Evolutionary conservation across 129 eudicot genomes (phyloP).

Genomic region (Tanacetum coccineum): DNA sequence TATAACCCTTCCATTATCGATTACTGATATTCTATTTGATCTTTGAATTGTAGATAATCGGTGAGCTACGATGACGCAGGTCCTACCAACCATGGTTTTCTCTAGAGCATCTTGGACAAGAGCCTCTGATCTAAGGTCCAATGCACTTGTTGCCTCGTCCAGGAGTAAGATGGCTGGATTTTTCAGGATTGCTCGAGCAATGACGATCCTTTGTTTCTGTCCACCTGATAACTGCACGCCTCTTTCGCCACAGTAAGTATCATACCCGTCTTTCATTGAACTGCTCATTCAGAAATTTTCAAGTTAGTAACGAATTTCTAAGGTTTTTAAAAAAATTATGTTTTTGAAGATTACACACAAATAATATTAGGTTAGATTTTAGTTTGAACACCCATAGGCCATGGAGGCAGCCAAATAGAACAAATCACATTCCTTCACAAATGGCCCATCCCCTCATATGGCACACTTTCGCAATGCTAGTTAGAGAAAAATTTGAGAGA

Average conservation of each 20-base stretch:
- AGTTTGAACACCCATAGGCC: not conserved
- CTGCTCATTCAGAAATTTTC: not conserved
- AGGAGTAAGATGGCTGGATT: slow-evolving; percentile 39
- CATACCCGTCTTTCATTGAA: slow-evolving; percentile 39
- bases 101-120: slow-evolving; percentile 44
- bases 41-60: slow-evolving; percentile 40
- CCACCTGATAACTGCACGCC: slow-evolving; percentile 57
- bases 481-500: slow-evolving; percentile 1
- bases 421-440: too few species aligned
- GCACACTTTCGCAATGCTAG: not conserved
- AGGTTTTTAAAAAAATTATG: not conserved
- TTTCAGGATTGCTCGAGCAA: slow-evolving; percentile 35
- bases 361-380: not conserved
- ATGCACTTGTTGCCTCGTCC: slow-evolving; percentile 52
- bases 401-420: not conserved
- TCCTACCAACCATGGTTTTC: slow-evolving; percentile 39
- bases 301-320: not conserved
- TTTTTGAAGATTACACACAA: not conserved
- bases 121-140: slow-evolving; percentile 42
- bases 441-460: too few species aligned
- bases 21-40: slow-evolving; percentile 45
- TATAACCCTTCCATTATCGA: slow-evolving; percentile 56
- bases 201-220: slow-evolving; percentile 38
- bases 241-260: slow-evolving; percentile 51
- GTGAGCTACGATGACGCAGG: slow-evolving; percentile 44